Conservation (phyloP, 2,329 filamentous ascomycete species). For the Aotearoamyces nothofagi region DNA sequence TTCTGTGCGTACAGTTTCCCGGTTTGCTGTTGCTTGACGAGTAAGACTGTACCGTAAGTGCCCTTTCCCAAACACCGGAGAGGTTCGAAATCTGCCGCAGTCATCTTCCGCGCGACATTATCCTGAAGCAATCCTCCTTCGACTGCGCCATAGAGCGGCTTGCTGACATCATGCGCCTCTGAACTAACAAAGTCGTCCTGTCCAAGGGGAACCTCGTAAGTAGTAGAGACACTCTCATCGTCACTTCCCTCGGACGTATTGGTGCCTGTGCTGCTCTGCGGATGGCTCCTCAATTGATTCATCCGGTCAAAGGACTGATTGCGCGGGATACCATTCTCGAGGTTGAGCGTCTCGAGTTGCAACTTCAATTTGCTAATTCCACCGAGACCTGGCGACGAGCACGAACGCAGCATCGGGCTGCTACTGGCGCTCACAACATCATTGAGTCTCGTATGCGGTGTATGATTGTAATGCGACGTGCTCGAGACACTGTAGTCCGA, state of each 20-base stretch:
- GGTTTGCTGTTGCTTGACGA: constrained; percentile 80
- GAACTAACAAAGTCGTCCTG: constrained; percentile 75
- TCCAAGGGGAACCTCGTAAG: constrained; percentile 65
- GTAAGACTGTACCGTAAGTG: constrained; percentile 83
- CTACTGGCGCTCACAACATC: constrained; percentile 38
- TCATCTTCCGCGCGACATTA: constrained; percentile 58
- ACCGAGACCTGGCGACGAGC: constrained; percentile 33
- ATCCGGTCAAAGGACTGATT: constrained; percentile 40
- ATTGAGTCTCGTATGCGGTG: constrained; percentile 17
- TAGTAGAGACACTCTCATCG: constrained; percentile 53
- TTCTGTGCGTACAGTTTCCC: constrained; percentile 93
- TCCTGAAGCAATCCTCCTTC: constrained; percentile 38
- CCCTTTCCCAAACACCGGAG: constrained; percentile 90
- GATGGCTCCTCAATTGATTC: constrained; percentile 43
- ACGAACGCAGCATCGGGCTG: constrained; percentile 40
- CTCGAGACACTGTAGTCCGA: constrained; percentile 29
- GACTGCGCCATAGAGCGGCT: constrained; percentile 24
- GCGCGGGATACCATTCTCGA: constrained; percentile 35
- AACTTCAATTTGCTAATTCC: constrained; percentile 73
- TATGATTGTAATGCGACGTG: constrained; percentile 19
- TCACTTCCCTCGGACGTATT: constrained; percentile 32
- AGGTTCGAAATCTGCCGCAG: constrained; percentile 76
- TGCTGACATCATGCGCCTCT: constrained; percentile 25
- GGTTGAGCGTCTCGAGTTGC: constrained; percentile 64
- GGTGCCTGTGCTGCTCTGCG: constrained; percentile 24